Percentiles rank a stretch among this genome's conserved stretches.
Evolutionary conservation across 1,139 yeast species (phyloP).

Genomic region (Kluyveromyces marxianus): DNA sequence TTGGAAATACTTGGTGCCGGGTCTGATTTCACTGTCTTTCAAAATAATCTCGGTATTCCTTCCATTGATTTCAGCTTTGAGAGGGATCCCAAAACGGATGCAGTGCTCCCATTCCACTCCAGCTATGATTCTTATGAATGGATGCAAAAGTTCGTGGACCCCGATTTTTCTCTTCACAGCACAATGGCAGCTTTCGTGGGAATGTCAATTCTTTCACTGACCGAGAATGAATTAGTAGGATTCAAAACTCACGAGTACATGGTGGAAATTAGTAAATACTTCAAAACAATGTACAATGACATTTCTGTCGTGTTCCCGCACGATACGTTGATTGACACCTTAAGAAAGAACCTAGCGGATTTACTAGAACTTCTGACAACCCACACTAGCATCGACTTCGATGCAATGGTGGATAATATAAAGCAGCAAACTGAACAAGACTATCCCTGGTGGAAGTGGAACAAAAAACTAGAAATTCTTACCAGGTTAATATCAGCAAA

Average conservation of each 20-base stretch:
- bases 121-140: slow-evolving; percentile 51
- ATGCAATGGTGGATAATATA: slow-evolving; percentile 24
- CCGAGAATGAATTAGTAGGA: slow-evolving; percentile 44
- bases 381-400: slow-evolving; percentile 19
- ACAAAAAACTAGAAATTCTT: slow-evolving; percentile 50
- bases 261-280: slow-evolving; percentile 19
- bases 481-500: slow-evolving; percentile 51
- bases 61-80: slow-evolving; percentile 37
- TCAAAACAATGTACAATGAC: slow-evolving; percentile 8
- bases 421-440: slow-evolving; percentile 47
- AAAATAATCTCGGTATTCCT: slow-evolving; percentile 45
- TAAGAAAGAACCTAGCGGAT: slow-evolving; percentile 11
- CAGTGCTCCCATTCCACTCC: slow-evolving; percentile 52
- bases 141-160: slow-evolving; percentile 50
- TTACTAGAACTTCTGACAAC: slow-evolving; percentile 10
- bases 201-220: slow-evolving; percentile 42
- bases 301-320: slow-evolving; percentile 14
- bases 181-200: slow-evolving; percentile 54
- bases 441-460: slow-evolving; percentile 63
- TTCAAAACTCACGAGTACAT: slow-evolving; percentile 33
- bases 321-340: slow-evolving; percentile 13
- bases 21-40: slow-evolving; percentile 40
- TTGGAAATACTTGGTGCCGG: slow-evolving; percentile 32
- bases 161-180: slow-evolving; percentile 46
- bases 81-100: slow-evolving; percentile 30